Percentiles rank a stretch among this genome's conserved stretches.
phyloP scores from a whole-genome alignment of 805 yeast species.

The Cyberlindnera xishuangbannaensis region DNA sequence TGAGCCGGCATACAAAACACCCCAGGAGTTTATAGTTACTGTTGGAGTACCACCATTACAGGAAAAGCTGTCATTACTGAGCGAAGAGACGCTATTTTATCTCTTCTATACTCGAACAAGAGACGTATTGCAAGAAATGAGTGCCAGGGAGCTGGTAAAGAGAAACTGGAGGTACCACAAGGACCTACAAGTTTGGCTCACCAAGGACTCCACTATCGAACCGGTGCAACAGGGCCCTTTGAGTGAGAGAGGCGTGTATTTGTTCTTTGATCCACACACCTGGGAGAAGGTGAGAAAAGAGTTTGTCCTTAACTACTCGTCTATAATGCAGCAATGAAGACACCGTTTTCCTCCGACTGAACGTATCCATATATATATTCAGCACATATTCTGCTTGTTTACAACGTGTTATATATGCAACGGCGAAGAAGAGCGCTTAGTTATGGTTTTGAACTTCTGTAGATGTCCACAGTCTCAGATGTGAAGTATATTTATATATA shows the following conservation, averaged over 20 bases:
- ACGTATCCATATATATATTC: no score
- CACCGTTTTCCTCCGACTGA: no score
- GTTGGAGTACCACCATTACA: conserved; percentile 16
- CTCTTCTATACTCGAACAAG: conserved; percentile 91
- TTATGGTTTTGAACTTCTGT: no score
- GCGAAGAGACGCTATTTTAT: conserved; percentile 90
- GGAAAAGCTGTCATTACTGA: conserved; percentile 54
- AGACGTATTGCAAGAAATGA: conserved; percentile 88
- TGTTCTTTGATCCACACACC: conserved; percentile 89
- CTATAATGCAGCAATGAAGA: conserved; percentile 47
- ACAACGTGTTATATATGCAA: no score
- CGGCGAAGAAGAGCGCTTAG: no score
- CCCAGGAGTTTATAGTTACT: conserved; percentile 32
- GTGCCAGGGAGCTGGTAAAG: conserved; percentile 83
- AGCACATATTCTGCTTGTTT: no score
- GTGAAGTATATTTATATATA: no score
- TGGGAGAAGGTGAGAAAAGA: conserved; percentile 92
- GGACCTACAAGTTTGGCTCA: conserved; percentile 92
- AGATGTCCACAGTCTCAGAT: no score
- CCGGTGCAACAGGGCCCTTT: conserved; percentile 77
- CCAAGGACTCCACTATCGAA: conserved; percentile 86
- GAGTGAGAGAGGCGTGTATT: conserved; percentile 88
- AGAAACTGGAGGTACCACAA: conserved; percentile 98
- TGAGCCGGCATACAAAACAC: conserved; percentile 73
- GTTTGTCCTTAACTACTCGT: conserved; percentile 53